Base-by-base conservation (phyloP, 1,284 basidiomycete genomes). In the Leccinum variabile region DNA sequence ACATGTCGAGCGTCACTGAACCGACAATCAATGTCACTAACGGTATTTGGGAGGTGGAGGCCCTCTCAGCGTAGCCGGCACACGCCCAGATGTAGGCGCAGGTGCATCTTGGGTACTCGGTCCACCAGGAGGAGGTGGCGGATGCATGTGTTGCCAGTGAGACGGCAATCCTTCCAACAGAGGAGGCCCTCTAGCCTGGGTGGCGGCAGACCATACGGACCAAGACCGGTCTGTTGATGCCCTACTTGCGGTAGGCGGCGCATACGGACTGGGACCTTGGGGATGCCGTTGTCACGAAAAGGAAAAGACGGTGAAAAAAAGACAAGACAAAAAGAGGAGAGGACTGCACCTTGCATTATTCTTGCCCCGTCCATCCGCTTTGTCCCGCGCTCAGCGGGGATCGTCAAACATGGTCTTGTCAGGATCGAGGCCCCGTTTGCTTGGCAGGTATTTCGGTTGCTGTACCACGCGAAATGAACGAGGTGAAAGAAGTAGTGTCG, bases 1-100 rank as follows among this genome's bases (percentile, higher is more conserved):
- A 30, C 39, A 39, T 8, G 7, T 52, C 25, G 44, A 52, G 9
- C 13, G 10, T 52, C 22, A 30, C 22, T 25, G 4, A 30, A 10
- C 3, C 44, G n/a, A 46, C 18, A 46, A 18, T 18, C n/a, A 14
- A 22, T 3, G 7, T 37, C 22, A 89, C 91, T 77, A 70, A 94
- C 94, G 94, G 78, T 96, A 95, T 78, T 95, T 94, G 25, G 91
- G 87, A 13, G 82, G 81, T 10, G 86, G 81, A 25, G 85, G 87
- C 44, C 81, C 74, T 60, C 67, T 66, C 37, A 61, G 66, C 53
- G 46, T 54, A 33, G 67, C 65, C 3, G 70, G 66, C 32, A 77
- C 70, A 32, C 72, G 79, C 7, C 72, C 67, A 22, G 79, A 77
- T 11, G 18, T 8, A 22, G 79, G 77, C 44, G n/a, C 18, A 46